phyloP scores from a whole-genome alignment of 352 stramenopile species.

The Phytophthora pisi region DNA sequence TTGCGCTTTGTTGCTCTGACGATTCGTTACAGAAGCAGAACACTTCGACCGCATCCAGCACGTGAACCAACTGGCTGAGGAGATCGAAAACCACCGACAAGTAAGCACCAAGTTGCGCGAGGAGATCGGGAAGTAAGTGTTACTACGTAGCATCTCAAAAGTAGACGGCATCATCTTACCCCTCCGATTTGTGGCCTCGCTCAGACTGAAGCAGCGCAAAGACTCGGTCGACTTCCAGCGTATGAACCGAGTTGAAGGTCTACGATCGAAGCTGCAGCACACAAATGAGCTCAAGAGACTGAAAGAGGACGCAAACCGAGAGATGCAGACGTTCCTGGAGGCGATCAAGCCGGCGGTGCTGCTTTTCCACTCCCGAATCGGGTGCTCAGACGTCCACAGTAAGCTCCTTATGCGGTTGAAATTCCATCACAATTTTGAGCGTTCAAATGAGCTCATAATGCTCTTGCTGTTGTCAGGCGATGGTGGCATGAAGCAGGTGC shows the following conservation, averaged over 20 bases:
- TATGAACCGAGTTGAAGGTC: constrained; percentile 74
- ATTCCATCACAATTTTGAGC: not conserved
- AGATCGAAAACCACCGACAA: constrained; percentile 79
- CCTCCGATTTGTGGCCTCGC: not conserved
- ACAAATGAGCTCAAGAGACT: constrained; percentile 78
- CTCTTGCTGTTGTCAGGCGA: constrained; percentile 14
- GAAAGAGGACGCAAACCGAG: constrained; percentile 74
- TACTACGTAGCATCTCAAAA: too few species aligned
- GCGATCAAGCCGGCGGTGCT: constrained; percentile 68
- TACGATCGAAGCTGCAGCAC: constrained; percentile 66
- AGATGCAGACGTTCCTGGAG: constrained; percentile 71
- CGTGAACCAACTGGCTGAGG: constrained; percentile 81
- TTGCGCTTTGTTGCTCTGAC: constrained; percentile 26
- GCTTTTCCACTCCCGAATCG: constrained; percentile 71
- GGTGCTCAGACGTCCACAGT: constrained; percentile 73
- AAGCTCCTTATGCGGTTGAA: constrained; percentile 4
- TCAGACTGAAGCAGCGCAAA: constrained; percentile 81
- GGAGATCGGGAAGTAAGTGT: constrained; percentile 75
- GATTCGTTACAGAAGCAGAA: constrained; percentile 55
- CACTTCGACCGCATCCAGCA: constrained; percentile 86
- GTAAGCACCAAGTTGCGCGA: constrained; percentile 75
- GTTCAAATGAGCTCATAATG: not conserved
- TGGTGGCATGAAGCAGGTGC: constrained; percentile 76
- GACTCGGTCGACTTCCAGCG: constrained; percentile 81
- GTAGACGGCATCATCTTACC: not conserved